Percentiles rank a stretch among this genome's conserved stretches.
Evolutionary conservation across 768 basidiomycete genomes (phyloP).

Genomic region (Boletus pseudopeckii): DNA sequence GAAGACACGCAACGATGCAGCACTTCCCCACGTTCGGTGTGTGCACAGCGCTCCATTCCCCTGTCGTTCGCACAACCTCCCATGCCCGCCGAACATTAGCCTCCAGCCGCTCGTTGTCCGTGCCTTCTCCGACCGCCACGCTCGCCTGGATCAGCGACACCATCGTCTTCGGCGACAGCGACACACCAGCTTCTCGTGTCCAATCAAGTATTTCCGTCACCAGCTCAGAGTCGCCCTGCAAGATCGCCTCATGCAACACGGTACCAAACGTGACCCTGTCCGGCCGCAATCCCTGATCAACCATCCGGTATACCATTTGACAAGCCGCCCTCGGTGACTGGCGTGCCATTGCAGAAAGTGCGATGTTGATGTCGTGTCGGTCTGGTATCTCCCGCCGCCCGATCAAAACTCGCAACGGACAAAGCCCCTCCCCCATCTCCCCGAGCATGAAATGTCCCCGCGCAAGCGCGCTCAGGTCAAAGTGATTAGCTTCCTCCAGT

Average conservation of each 20-base stretch:
- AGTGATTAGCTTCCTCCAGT: constrained; percentile 44
- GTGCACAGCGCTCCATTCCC: constrained; percentile 34
- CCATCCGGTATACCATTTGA: constrained; percentile 50
- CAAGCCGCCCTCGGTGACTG: constrained; percentile 46
- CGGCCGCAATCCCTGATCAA: constrained; percentile 43
- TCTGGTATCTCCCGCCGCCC: constrained; percentile 54
- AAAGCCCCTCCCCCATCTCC: constrained; percentile 43
- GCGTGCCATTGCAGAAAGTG: constrained; percentile 51
- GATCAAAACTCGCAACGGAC: constrained; percentile 44
- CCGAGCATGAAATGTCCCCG: constrained; percentile 60
- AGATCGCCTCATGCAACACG: constrained; percentile 55
- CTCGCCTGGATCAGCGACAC: constrained; percentile 45
- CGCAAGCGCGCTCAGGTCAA: constrained; percentile 55
- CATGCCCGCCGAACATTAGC: constrained; percentile 41
- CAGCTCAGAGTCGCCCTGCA: constrained; percentile 42
- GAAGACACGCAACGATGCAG: constrained; percentile 50
- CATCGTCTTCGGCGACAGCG: constrained; percentile 48
- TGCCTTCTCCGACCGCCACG: constrained; percentile 27
- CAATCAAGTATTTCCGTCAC: constrained; percentile 41
- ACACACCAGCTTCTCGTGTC: constrained; percentile 36
- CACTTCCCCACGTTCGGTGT: constrained; percentile 49
- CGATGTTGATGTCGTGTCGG: constrained; percentile 62
- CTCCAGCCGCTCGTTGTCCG: constrained; percentile 25
- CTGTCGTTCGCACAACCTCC: constrained; percentile 39
- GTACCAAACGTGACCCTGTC: constrained; percentile 58